Evolutionary conservation across 768 basidiomycete species (phyloP), one percentile per base, ranked within the genome.

Genomic region (Suillus bovinus): DNA sequence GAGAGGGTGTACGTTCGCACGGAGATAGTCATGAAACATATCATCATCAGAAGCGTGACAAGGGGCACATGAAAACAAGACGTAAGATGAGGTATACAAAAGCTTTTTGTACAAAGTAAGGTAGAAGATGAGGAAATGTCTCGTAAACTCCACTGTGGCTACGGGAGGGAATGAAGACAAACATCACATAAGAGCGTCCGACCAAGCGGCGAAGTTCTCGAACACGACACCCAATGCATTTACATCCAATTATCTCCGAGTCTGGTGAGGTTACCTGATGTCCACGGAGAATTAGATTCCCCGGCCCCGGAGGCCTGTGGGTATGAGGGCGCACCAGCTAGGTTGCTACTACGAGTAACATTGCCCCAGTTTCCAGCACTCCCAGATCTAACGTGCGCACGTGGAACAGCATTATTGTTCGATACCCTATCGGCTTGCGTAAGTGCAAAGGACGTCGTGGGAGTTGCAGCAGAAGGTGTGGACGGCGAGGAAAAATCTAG

Each of bases 291-390:
- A 70, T 81, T 83, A 59, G 77, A 74, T 60, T 58, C 80, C 33
- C 81, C 84, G 5, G 84, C 82, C 69, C 84, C 86, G 9, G 86
- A 77, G 42, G 82, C 79, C 61, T 84, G 83, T 14, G 85, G 79
- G 67, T 84, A 85, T 42, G 84, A 71, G n/a, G 79, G 76, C 41
- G 80, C 78, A 62, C 79, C 76, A 58, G 77, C 75, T 58, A 86
- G 76, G 70, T 81, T 81, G 69, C 76, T 82, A 71, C 78, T 82
- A 55, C 87, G 83, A 31, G 84, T 71, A 67, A 89, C 79, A 68
- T 76, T 84, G 47, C 80, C 87, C 91, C 91, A 92, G 71, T 91
- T 92, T 36, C 90, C 90, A 31, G 88, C 88, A 72, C 90, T 92
- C 52, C 91, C 91, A 49, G 89, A 85, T 64, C 91, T 87, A 63